Evolutionary conservation across 768 basidiomycete genomes (phyloP).

Genomic region (Austroboletus eburneus): DNA sequence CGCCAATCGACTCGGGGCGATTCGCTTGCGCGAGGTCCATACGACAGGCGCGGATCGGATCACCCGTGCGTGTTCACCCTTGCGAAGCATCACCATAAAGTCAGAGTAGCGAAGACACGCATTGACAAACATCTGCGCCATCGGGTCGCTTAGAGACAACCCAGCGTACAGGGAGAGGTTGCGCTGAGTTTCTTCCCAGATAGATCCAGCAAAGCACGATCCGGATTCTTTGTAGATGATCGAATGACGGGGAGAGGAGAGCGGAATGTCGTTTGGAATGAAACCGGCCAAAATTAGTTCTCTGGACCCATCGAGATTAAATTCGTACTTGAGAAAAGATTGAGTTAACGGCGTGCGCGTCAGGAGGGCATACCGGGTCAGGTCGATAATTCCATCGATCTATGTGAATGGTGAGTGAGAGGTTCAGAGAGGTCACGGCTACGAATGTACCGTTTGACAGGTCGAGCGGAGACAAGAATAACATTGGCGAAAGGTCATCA

Average conservation of each 20-base stretch:
- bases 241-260: constrained; percentile 21
- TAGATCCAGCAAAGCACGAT: constrained; percentile 3
- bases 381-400: constrained; percentile 29
- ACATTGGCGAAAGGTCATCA: constrained; percentile 27
- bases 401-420: constrained; percentile 5
- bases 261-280: constrained; percentile 23
- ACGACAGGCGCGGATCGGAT: constrained; percentile 22
- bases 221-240: constrained; percentile 14
- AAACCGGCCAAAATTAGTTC: constrained; percentile 32
- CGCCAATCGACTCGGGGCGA: constrained; percentile 23
- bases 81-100: constrained; percentile 31
- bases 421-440: not conserved
- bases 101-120: constrained; percentile 30
- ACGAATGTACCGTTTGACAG: constrained; percentile 27
- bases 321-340: constrained; percentile 19
- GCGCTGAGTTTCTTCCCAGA: constrained; percentile 30
- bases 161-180: constrained; percentile 25
- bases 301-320: constrained; percentile 20
- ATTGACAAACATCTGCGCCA: constrained; percentile 27
- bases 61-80: constrained; percentile 24
- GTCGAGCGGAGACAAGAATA: constrained; percentile 31
- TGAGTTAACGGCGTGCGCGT: constrained; percentile 14
- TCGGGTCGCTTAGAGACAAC: constrained; percentile 27
- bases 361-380: constrained; percentile 28
- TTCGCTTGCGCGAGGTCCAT: constrained; percentile 28